Conservation (phyloP, 2,329 filamentous ascomycete species). For the Neurospora sp. region DNA sequence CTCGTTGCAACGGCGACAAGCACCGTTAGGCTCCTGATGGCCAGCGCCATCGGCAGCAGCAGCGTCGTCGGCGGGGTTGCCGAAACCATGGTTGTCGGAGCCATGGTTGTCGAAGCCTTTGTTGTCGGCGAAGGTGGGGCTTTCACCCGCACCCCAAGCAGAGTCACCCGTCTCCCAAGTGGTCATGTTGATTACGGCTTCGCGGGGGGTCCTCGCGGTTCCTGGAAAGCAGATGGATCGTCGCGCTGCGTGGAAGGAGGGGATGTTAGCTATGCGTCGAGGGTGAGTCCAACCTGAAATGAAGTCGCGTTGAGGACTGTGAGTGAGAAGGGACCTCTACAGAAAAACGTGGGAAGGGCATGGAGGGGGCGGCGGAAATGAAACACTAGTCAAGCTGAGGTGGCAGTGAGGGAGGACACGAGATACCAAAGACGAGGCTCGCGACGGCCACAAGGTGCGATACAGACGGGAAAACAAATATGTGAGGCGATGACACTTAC, state of each 20-base stretch:
- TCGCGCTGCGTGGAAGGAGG: neutral
- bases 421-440: neutral
- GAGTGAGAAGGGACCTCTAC: neutral
- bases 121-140: constrained; percentile 4
- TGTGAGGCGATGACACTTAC: neutral
- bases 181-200: neutral
- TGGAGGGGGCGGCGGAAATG: neutral
- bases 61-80: constrained; percentile 18
- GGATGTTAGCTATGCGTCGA: neutral
- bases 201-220: neutral
- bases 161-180: neutral
- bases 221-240: neutral
- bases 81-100: constrained; percentile 19
- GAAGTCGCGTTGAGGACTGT: neutral
- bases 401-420: neutral
- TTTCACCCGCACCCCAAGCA: constrained; percentile 1
- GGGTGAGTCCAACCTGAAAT: neutral
- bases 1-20: constrained; percentile 37
- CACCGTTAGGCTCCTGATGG: constrained; percentile 30
- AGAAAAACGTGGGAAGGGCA: neutral
- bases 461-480: neutral
- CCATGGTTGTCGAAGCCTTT: neutral
- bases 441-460: neutral
- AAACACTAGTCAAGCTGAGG: neutral
- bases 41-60: constrained; percentile 47